A percentile compares a stretch with the other conserved stretches of the same genome.
These are phyloP conservation scores for Zygosaccharomyces rouxii DNA, from an alignment of 805 yeast species.

Conservation along the genomic window DNA sequence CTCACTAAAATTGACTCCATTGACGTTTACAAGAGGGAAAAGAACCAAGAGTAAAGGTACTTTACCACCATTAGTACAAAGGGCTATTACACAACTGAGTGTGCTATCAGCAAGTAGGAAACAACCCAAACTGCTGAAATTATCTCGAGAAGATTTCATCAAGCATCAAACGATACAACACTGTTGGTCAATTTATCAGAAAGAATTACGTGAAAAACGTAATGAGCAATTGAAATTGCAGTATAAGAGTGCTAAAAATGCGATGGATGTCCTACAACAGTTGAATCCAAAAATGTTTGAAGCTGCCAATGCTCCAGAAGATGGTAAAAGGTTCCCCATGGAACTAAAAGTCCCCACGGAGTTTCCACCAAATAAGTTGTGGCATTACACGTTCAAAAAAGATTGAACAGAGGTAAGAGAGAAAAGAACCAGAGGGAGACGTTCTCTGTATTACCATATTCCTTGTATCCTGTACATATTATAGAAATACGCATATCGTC, in stretches of 20 bases:
- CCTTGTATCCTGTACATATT: background rate
- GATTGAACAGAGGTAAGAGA: conserved; percentile 2
- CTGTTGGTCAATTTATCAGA: conserved; percentile 71
- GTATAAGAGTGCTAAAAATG: conserved; percentile 58
- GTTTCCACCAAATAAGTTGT: conserved; percentile 74
- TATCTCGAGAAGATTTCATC: conserved; percentile 68
- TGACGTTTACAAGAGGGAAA: conserved; percentile 43
- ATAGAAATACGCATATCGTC: background rate
- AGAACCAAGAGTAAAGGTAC: conserved; percentile 42
- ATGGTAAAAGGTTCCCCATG: conserved; percentile 64
- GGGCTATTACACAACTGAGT: conserved; percentile 54
- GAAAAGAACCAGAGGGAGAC: background rate
- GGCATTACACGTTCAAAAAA: conserved; percentile 53
- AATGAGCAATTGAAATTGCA: conserved; percentile 50
- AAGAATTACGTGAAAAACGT: conserved; percentile 44
- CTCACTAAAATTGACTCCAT: background rate
- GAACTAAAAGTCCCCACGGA: conserved; percentile 88
- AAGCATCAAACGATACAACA: conserved; percentile 77
- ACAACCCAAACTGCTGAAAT: conserved; percentile 75
- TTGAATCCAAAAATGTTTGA: conserved; percentile 53
- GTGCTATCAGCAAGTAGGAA: conserved; percentile 84
- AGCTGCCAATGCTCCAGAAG: conserved; percentile 55
- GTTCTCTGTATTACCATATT: background rate
- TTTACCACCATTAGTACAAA: conserved; percentile 45
- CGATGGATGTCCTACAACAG: conserved; percentile 63